phyloP scores from a whole-genome alignment of 2,329 filamentous ascomycete species.

The Periglandula ipomoeae region DNA sequence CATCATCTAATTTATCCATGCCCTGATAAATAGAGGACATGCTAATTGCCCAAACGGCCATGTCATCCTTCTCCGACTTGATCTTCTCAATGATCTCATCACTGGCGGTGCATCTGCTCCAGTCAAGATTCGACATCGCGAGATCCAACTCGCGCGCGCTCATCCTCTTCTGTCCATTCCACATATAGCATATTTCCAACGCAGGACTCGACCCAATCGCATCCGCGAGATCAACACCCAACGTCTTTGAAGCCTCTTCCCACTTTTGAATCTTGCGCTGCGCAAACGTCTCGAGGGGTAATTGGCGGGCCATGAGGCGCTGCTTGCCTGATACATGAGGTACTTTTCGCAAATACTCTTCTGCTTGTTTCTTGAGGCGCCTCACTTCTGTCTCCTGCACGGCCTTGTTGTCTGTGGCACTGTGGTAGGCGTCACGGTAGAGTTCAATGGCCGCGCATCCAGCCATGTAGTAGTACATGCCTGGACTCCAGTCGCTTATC shows the following conservation, averaged over 20 bases:
- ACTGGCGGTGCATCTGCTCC: constrained; percentile 48
- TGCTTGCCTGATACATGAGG: constrained; percentile 73
- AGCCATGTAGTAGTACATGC: constrained; percentile 82
- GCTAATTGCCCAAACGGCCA: constrained; percentile 57
- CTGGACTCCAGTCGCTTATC: constrained; percentile 85
- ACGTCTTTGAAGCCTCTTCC: constrained; percentile 64
- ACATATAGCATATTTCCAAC: constrained; percentile 89
- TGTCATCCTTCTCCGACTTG: constrained; percentile 47
- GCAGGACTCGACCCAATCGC: constrained; percentile 72
- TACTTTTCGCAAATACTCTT: constrained; percentile 61
- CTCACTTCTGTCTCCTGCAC: constrained; percentile 34
- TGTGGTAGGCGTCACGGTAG: constrained; percentile 54
- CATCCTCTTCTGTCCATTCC: constrained; percentile 86
- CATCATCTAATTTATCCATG: constrained; percentile 53
- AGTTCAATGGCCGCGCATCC: constrained; percentile 70
- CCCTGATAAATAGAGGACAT: constrained; percentile 57
- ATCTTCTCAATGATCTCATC: constrained; percentile 34
- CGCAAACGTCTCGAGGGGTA: constrained; percentile 85
- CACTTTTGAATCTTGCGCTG: constrained; percentile 79
- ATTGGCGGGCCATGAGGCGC: constrained; percentile 76
- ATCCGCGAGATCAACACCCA: constrained; percentile 63
- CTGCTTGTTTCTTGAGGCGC: constrained; percentile 53
- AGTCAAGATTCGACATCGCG: constrained; percentile 55
- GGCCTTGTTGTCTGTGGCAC: constrained; percentile 26
- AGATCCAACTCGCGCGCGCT: constrained; percentile 50